phyloP scores from a whole-genome alignment of 148 eudicot species.

The Silene conica region DNA sequence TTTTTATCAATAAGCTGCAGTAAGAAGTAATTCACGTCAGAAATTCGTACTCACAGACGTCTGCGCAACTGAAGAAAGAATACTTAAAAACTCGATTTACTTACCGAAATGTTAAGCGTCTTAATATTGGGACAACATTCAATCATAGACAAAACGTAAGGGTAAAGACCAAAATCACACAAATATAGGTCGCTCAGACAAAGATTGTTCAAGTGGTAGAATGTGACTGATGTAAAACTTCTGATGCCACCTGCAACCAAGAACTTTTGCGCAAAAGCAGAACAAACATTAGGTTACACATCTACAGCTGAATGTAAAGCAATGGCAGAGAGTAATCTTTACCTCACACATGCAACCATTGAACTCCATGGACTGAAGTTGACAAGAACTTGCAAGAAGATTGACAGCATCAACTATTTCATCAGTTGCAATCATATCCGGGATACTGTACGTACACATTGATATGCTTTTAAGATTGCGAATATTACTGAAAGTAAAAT shows the following conservation, averaged over 20 bases:
- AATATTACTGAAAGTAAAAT: neutral
- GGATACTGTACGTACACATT: neutral
- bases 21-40: neutral
- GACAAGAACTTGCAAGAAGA: slow-evolving; percentile 3
- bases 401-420: neutral
- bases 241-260: slow-evolving; percentile 3
- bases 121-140: neutral
- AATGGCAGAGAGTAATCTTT: neutral
- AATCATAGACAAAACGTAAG: neutral
- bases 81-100: neutral
- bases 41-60: neutral
- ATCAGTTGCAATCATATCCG: neutral
- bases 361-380: neutral
- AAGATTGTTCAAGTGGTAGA: neutral
- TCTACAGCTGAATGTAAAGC: neutral
- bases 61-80: neutral
- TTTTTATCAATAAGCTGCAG: neutral
- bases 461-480: neutral
- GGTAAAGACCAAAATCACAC: neutral
- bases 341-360: neutral
- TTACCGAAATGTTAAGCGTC: slow-evolving; percentile 1
- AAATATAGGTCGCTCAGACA: neutral
- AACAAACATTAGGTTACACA: neutral
- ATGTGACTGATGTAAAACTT: neutral
- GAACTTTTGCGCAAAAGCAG: neutral